phyloP scores from a whole-genome alignment of 164 flowering plant species.

The Stephania yunnanensis region DNA sequence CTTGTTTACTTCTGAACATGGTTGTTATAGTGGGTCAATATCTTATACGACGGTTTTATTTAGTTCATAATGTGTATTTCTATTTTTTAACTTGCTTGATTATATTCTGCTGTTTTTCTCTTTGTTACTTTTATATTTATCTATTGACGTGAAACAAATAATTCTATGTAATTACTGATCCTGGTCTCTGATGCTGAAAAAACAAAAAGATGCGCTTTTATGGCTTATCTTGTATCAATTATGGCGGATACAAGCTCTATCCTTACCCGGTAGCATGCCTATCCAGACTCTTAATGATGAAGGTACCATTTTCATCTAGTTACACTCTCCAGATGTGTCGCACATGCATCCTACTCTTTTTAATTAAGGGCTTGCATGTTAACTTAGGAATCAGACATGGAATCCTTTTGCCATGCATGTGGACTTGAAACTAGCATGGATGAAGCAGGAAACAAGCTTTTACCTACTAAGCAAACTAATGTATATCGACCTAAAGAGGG shows the following conservation, averaged over 20 bases:
- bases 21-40: no score
- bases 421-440: constrained; percentile 56
- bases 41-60: no score
- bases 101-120: not conserved
- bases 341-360: not conserved
- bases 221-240: constrained; percentile 55
- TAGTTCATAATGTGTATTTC: no score
- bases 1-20: not conserved
- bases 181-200: not conserved
- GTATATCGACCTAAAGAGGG: constrained; percentile 49
- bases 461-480: constrained; percentile 66
- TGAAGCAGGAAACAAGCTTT: constrained; percentile 48
- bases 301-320: constrained; percentile 29
- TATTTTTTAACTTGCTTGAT: no score
- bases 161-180: not conserved
- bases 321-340: not conserved
- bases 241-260: constrained; percentile 76
- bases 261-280: constrained; percentile 60
- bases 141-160: not conserved
- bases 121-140: not conserved
- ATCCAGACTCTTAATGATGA: constrained; percentile 62
- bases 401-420: constrained; percentile 63
- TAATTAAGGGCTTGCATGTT: constrained; percentile 7
- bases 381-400: constrained; percentile 64
- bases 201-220: constrained; percentile 46